Percentiles rank a stretch among this genome's conserved stretches.
Conservation (phyloP, 805 yeast genomes). For the Kluyveromyces siamensis region DNA sequence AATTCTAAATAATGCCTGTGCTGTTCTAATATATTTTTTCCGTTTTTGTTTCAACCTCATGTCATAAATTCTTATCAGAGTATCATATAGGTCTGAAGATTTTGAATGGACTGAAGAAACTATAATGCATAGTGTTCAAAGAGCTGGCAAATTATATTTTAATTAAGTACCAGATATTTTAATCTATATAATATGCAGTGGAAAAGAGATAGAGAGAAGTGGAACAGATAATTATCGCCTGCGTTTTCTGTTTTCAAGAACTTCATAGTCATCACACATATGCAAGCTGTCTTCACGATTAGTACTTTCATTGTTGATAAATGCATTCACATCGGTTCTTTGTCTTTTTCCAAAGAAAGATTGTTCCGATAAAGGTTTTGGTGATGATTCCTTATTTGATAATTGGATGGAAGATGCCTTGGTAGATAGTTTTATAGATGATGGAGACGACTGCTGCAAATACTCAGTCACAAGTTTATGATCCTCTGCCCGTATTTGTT, state of each 20-base stretch:
- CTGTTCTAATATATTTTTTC: neutral
- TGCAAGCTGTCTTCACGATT: neutral
- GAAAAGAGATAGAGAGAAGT: neutral
- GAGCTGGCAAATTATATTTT: too few species aligned
- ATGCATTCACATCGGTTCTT: neutral
- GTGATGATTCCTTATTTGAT: neutral
- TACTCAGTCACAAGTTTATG: neutral
- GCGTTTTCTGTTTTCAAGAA: constrained; percentile 3
- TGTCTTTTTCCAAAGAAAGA: neutral
- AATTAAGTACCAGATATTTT: neutral
- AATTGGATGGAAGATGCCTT: neutral
- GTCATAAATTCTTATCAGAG: neutral
- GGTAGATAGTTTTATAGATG: constrained; percentile 3
- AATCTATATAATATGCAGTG: neutral
- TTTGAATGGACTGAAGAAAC: too few species aligned
- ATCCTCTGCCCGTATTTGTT: neutral
- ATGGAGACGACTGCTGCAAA: neutral
- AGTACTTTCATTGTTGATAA: neutral
- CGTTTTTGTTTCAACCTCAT: neutral
- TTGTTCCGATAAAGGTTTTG: constrained; percentile 1
- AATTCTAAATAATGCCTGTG: too few species aligned
- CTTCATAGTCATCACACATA: neutral
- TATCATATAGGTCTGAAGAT: neutral
- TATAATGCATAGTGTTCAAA: too few species aligned
- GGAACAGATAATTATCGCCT: neutral